These are phyloP conservation scores for Starmerella vaccinii DNA, from an alignment of 805 yeast genomes.

Conservation along the genomic window DNA sequence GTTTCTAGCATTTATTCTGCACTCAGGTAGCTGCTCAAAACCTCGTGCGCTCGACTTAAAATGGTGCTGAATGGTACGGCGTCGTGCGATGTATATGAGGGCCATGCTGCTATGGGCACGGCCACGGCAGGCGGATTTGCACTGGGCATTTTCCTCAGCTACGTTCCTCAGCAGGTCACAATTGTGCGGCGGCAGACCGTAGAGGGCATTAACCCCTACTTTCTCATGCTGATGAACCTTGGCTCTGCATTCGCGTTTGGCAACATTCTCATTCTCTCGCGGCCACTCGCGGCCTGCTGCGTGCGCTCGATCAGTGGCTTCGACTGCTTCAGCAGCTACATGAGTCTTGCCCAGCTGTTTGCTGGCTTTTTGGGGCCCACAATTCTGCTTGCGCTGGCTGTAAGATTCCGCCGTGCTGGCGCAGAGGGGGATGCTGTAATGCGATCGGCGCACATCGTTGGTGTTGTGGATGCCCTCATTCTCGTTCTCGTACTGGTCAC, in stretches of 20 bases:
- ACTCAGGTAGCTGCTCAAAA: no score
- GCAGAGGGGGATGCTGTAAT: slow-evolving; percentile 34
- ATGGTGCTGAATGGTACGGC: not conserved
- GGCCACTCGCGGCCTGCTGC: slow-evolving; percentile 49
- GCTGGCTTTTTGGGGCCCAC: slow-evolving; percentile 23
- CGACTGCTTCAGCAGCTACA: slow-evolving; percentile 25
- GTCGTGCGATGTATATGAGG: slow-evolving; percentile 20
- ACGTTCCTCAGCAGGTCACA: slow-evolving; percentile 63
- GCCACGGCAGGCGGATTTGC: slow-evolving; percentile 45
- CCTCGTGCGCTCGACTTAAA: not conserved
- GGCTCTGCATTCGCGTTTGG: slow-evolving; percentile 57
- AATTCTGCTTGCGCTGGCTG: slow-evolving; percentile 25
- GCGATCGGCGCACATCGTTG: slow-evolving; percentile 14
- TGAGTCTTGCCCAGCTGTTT: slow-evolving; percentile 25
- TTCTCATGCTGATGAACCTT: slow-evolving; percentile 54
- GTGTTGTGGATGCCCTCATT: slow-evolving; percentile 18
- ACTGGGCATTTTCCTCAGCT: slow-evolving; percentile 57
- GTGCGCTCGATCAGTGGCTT: slow-evolving; percentile 32
- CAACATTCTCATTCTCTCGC: slow-evolving; percentile 53
- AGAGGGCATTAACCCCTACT: slow-evolving; percentile 69
- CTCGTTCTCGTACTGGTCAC: slow-evolving; percentile 7
- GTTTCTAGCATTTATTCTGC: not conserved
- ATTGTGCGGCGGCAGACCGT: slow-evolving; percentile 50
- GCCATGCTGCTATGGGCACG: slow-evolving; percentile 33
- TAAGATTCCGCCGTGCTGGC: slow-evolving; percentile 22